Percentiles rank a stretch among this genome's conserved stretches.
Conservation (phyloP, 352 stramenopile species). For the Pythium diclinum region DNA sequence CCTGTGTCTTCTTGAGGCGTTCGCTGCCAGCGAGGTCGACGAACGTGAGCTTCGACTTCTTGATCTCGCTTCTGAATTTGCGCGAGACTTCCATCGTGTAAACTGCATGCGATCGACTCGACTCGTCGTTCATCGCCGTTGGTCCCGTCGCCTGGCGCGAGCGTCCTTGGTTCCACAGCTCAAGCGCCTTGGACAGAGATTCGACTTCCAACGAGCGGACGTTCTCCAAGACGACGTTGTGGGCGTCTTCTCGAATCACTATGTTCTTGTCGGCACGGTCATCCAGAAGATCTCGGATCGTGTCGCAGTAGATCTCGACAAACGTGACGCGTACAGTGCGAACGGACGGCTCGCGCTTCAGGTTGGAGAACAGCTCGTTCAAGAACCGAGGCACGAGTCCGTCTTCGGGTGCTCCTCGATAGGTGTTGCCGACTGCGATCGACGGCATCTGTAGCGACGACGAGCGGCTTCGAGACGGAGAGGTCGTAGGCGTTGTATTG, state of each 20-base stretch:
- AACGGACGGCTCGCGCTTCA: conserved; percentile 39
- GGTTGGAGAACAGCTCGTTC: conserved; percentile 39
- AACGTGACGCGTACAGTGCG: conserved; percentile 47
- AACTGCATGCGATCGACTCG: conserved; percentile 59
- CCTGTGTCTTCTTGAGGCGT: conserved; percentile 49
- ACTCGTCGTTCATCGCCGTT: conserved; percentile 60
- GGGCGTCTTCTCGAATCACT: conserved; percentile 35
- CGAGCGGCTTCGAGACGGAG: conserved; percentile 19
- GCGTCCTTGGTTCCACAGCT: conserved; percentile 44
- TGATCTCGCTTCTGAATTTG: conserved; percentile 39
- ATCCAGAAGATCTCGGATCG: conserved; percentile 89
- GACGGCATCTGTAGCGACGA: conserved; percentile 20
- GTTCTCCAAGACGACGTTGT: conserved; percentile 46
- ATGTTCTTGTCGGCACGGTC: conserved; percentile 29
- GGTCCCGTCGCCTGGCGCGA: conserved; percentile 35
- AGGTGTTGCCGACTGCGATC: conserved; percentile 9
- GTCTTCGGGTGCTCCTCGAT: conserved; percentile 29
- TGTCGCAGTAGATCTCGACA: conserved; percentile 94
- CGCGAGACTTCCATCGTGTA: conserved; percentile 53
- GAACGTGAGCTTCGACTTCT: conserved; percentile 58
- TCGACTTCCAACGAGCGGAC: conserved; percentile 39
- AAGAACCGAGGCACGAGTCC: conserved; percentile 55
- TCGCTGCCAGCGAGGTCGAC: conserved; percentile 61
- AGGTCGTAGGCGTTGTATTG: conserved; percentile 27
- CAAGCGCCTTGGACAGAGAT: conserved; percentile 36